A percentile compares a stretch with the other conserved stretches of the same genome.
These are phyloP conservation scores for Trichophyton schoenleinii DNA, from an alignment of 2,329 filamentous ascomycete genomes.

Conservation along the genomic window DNA sequence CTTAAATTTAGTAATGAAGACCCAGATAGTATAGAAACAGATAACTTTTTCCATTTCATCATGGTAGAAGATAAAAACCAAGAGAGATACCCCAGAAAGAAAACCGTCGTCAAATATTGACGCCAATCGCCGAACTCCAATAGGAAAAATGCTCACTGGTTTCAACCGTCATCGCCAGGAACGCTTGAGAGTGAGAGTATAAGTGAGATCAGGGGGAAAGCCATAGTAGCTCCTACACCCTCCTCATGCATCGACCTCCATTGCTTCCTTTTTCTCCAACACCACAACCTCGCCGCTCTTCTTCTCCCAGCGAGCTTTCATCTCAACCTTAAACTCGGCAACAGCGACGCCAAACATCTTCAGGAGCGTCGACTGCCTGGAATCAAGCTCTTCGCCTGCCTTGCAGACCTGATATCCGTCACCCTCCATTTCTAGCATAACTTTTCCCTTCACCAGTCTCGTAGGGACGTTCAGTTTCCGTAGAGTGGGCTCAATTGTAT, in stretches of 20 bases:
- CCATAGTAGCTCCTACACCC: background rate
- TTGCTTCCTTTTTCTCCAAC: slow-evolving; percentile 23
- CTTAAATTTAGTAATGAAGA: background rate
- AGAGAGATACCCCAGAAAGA: background rate
- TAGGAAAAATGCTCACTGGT: background rate
- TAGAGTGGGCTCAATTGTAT: slow-evolving; percentile 81
- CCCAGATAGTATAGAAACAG: background rate
- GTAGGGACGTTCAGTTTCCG: slow-evolving; percentile 83
- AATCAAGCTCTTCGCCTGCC: slow-evolving; percentile 74
- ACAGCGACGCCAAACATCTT: slow-evolving; percentile 88
- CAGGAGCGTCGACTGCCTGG: slow-evolving; percentile 79
- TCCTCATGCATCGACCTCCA: slow-evolving; percentile 31
- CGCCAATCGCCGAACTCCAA: background rate
- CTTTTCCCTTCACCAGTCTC: slow-evolving; percentile 73
- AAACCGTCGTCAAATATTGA: background rate
- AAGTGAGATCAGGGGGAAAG: background rate
- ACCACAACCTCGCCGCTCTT: slow-evolving; percentile 30
- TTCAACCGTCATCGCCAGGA: background rate
- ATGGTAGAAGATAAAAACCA: background rate
- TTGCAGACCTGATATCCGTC: slow-evolving; percentile 62
- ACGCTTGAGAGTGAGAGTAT: background rate
- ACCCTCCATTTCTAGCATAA: slow-evolving; percentile 54
- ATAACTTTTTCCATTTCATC: background rate
- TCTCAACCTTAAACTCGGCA: slow-evolving; percentile 74
- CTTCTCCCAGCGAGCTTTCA: slow-evolving; percentile 52